Evolutionary conservation across 2,329 filamentous ascomycete species (phyloP), one percentile per base, ranked within the genome.

Genomic region (Calonectria hongkongensis): DNA sequence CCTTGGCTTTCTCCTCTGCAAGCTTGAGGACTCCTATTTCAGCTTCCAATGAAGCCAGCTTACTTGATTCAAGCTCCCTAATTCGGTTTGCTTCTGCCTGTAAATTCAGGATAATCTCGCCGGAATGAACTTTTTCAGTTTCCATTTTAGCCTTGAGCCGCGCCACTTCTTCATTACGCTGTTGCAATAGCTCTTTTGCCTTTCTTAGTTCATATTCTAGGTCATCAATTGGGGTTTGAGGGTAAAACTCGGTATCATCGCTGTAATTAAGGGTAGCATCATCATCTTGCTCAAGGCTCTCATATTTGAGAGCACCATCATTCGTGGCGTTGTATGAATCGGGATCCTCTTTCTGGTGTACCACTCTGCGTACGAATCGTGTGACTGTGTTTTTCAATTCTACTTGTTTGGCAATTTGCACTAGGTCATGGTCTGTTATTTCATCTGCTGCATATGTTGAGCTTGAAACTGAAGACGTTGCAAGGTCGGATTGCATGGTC

Each of bases 21-120:
- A 41, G 84, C 73, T 90, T 86, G 18, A 43, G 41, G 15, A 84
- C 83, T 15, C 87, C 86, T 18, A 94, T 83, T 76, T 93, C 88
- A 74, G 90, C 88, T 73, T 92, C 88, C 10, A 43, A 43, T 43
- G 18, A 43, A 4, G 18, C 5, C 41, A 13, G 18, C 41, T 43
- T 43, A 16, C 16, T 43, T 18, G 15, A 4, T 43, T 43, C 41
- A 18, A n/a, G 3, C 15, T 43, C 41, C 18, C 41, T 43, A 8
- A 43, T n/a, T 7, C 41, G 15, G 4, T 18, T 15, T 18, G 18
- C 41, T 10, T 43, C 41, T 10, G 7, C 33, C 10, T 36, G 33
- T 36, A 36, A 12, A 36, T 36, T 36, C 7, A 3, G 33, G 3
- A 36, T 36, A 6, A 3, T 36, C 33, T 36, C 33, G 3, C 10